phyloP scores from a whole-genome alignment of 257 asterid species.

The Gynochthodes officinalis region DNA sequence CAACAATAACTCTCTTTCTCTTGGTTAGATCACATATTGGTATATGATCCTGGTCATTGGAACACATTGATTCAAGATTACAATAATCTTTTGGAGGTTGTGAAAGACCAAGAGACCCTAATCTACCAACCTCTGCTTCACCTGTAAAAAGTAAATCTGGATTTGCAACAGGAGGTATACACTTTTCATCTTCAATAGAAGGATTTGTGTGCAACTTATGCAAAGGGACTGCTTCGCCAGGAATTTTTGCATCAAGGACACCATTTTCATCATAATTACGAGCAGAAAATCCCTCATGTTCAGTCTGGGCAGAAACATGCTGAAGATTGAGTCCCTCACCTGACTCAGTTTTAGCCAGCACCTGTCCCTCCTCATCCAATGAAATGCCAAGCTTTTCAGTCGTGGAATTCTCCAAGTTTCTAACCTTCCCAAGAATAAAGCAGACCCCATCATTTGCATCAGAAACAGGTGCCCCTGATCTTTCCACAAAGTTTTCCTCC shows the following conservation, averaged over 20 bases:
- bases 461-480: constrained; percentile 37
- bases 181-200: constrained; percentile 38
- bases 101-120: constrained; percentile 24
- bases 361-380: constrained; percentile 38
- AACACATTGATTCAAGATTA: constrained; percentile 26
- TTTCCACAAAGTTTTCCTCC: constrained; percentile 51
- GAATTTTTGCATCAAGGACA: constrained; percentile 31
- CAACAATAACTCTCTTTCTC: constrained; percentile 58
- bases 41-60: constrained; percentile 21
- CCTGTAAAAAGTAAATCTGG: constrained; percentile 32
- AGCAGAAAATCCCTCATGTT: constrained; percentile 25
- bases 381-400: constrained; percentile 35
- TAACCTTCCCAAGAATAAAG: constrained; percentile 54
- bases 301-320: constrained; percentile 31
- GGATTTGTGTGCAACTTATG: constrained; percentile 29
- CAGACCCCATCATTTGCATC: constrained; percentile 75
- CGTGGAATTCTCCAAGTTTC: constrained; percentile 36
- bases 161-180: constrained; percentile 25
- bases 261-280: constrained; percentile 37
- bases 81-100: constrained; percentile 32
- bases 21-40: constrained; percentile 34
- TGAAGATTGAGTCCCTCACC: constrained; percentile 33
- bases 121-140: constrained; percentile 27
- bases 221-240: constrained; percentile 25
- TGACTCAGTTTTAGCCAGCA: constrained; percentile 22